Conservation (phyloP, 352 stramenopile genomes). For the Phytophthora kernoviae region DNA sequence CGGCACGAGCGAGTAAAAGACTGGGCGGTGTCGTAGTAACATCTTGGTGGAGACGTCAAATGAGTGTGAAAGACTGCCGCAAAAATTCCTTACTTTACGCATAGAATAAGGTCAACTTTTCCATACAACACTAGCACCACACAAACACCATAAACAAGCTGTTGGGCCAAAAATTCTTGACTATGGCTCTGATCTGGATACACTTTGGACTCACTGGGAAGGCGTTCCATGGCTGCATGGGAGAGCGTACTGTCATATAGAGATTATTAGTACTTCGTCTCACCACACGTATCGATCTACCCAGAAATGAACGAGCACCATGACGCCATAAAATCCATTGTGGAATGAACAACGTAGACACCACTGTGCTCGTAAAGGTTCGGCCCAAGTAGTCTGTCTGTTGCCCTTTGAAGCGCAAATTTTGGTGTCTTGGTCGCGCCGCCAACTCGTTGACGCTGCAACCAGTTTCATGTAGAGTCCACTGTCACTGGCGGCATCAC, state of each 20-base stretch:
- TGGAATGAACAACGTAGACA: background rate
- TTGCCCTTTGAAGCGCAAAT: slow-evolving; percentile 16
- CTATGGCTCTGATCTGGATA: background rate
- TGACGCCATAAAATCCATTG: background rate
- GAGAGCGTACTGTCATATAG: slow-evolving; percentile 6
- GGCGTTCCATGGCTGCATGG: background rate
- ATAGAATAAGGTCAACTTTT: background rate
- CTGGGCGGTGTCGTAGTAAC: slow-evolving; percentile 11
- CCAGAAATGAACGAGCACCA: background rate
- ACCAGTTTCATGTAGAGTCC: background rate
- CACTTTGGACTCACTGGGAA: slow-evolving; percentile 4
- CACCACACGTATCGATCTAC: background rate
- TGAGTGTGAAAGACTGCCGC: slow-evolving; percentile 5
- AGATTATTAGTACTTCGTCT: slow-evolving; percentile 22
- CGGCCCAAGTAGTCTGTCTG: background rate
- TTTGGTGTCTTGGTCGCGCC: background rate
- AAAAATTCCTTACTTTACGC: slow-evolving; percentile 3
- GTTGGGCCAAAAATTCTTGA: slow-evolving; percentile 11
- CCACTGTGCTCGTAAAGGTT: slow-evolving; percentile 14
- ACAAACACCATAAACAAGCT: slow-evolving; percentile 18
- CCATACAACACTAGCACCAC: background rate
- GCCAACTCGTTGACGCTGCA: background rate
- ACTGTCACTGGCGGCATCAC: background rate
- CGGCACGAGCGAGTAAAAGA: background rate
- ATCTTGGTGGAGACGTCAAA: slow-evolving; percentile 10